These are phyloP conservation scores for Fonsecaea pedrosoi DNA, from an alignment of 2,329 filamentous ascomycete species.

Conservation along the genomic window DNA sequence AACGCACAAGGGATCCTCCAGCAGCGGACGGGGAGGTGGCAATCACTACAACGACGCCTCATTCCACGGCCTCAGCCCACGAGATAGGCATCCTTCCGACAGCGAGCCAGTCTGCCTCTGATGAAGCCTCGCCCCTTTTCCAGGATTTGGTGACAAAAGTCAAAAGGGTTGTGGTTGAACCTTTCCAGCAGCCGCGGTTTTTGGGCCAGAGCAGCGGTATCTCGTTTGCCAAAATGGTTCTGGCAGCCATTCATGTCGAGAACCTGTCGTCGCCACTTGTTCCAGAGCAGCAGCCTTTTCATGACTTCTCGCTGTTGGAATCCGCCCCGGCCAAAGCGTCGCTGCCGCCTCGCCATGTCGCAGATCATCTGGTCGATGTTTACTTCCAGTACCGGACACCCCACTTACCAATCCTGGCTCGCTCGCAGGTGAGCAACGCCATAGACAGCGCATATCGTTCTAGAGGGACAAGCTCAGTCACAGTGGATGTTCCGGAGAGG, in stretches of 20 bases:
- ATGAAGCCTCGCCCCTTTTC: slow-evolving; percentile 14
- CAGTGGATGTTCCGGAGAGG: slow-evolving; percentile 31
- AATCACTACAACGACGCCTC: slow-evolving; percentile 10
- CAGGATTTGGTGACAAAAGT: slow-evolving; percentile 22
- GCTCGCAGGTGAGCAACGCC: slow-evolving; percentile 40
- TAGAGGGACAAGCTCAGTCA: slow-evolving; percentile 24
- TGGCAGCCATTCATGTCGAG: slow-evolving; percentile 42
- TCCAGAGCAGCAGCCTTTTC: slow-evolving; percentile 28
- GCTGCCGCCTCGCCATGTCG: slow-evolving; percentile 45
- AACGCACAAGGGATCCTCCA: slow-evolving; percentile 6
- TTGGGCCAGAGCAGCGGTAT: slow-evolving; percentile 46
- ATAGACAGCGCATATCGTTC: slow-evolving; percentile 42
- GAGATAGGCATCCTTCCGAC: slow-evolving; percentile 6
- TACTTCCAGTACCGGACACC: slow-evolving; percentile 48
- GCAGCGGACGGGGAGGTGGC: background rate
- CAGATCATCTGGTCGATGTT: slow-evolving; percentile 45
- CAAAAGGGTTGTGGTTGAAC: slow-evolving; percentile 25
- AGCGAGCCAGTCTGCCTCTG: slow-evolving; percentile 3
- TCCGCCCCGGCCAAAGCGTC: slow-evolving; percentile 36
- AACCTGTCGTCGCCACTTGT: slow-evolving; percentile 15
- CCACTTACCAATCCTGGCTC: slow-evolving; percentile 44
- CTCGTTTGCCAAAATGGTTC: slow-evolving; percentile 46
- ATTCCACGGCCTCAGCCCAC: background rate
- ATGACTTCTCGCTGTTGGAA: slow-evolving; percentile 14
- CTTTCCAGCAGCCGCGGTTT: slow-evolving; percentile 42